phyloP scores from a whole-genome alignment of 1,284 basidiomycete genomes.

The Fomitiporia mediterranea region DNA sequence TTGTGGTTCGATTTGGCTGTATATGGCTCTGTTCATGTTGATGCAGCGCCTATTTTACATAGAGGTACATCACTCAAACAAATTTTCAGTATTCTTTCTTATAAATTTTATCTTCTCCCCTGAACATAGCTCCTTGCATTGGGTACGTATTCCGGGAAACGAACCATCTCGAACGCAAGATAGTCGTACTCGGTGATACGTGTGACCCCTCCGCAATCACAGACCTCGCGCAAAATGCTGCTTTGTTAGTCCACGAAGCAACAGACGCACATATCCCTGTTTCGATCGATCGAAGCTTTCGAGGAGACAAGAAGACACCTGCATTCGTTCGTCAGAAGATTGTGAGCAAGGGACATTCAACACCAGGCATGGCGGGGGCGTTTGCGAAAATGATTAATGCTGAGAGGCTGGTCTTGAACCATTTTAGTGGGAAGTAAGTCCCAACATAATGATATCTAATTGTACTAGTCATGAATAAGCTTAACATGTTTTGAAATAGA shows the following conservation, averaged over 20 bases:
- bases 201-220: constrained; percentile 55
- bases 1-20: constrained; percentile 62
- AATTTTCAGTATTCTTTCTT: too few relatives aligned
- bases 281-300: constrained; percentile 38
- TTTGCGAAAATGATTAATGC: constrained; percentile 71
- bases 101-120: constrained; percentile 13
- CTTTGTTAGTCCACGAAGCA: constrained; percentile 74
- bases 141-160: constrained; percentile 70
- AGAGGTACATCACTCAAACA: constrained; percentile 72
- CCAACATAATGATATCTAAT: constrained; percentile 5
- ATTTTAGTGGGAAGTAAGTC: constrained; percentile 70
- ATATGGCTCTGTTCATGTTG: constrained; percentile 50
- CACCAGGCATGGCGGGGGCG: constrained; percentile 74
- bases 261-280: constrained; percentile 76
- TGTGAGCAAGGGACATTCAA: constrained; percentile 73
- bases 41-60: constrained; percentile 79
- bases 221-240: constrained; percentile 43
- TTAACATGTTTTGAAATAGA: constrained; percentile 25
- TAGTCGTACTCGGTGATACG: constrained; percentile 62
- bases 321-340: constrained; percentile 54
- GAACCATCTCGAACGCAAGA: constrained; percentile 40
- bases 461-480: neutral
- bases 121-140: constrained; percentile 74
- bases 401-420: constrained; percentile 71
- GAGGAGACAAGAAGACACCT: constrained; percentile 38